Base-by-base conservation (phyloP, 139 green algal species). In the Zygnema cylindricum region DNA sequence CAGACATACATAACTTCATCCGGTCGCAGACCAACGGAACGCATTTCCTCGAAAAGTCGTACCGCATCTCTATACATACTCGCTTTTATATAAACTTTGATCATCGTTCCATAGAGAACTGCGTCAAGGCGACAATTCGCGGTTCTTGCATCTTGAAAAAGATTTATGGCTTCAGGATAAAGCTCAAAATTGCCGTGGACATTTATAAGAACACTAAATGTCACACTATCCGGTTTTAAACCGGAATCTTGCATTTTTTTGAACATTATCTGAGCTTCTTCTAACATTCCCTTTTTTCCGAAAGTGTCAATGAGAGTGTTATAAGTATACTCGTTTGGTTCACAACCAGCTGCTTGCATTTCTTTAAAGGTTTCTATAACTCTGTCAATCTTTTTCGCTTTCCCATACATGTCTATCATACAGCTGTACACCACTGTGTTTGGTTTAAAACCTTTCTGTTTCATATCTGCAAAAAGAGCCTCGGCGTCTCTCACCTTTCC, bases 51-150 rank as follows among this genome's bases (percentile, higher is more conserved):
- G 11, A 87, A 87, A 11, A 87, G 21, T 38, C 63, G 21, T 7
- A 49, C 81, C 23, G 32, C 38, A 33, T 35, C 69, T 35, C 35
- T 39, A 41, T 41, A 42, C 32, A 36, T 40, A 11, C 81, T 69
- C 3, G 33, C 84, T 23, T 89, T 89, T 36, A 16, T 40, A 2
- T 36, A 87, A 7, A 49, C 69, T 38, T 89, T 76, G 2, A 89
- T 89, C 33, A 89, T 35, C 21, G 84, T 88, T 36, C 85, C 85
- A 76, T 89, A 89, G 73, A 76, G 75, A 7, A 89, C 75, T 35
- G 3, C 36, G 40, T 89, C 85, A 35, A 76, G 42, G 36, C 2
- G n/a, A 75, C 73, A 69, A 33, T 16, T 22, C 16, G 69, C 75
- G 42, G 38, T 41, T 79, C 71, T 79, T 11, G 16, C 71, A 55